Percentiles rank a stretch among this genome's conserved stretches.
Conservation (phyloP, 208 protist genomes). For the Crithidia thermophila region DNA sequence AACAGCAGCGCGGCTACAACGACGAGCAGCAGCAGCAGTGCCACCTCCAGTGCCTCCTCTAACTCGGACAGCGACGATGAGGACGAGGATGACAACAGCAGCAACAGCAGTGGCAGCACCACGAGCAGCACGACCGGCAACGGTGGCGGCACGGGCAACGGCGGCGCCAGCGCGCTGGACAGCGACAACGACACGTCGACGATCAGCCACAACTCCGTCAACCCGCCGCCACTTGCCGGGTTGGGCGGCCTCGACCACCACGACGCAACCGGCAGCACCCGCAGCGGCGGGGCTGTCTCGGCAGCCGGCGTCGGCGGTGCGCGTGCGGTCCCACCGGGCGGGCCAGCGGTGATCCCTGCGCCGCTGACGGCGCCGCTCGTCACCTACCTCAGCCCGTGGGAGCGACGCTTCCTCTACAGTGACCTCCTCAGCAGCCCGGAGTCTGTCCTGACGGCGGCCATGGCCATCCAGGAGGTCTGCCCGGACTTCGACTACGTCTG, state of each 20-base stretch:
- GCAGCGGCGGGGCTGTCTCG: neutral
- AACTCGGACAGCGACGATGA: neutral
- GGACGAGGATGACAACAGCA: neutral
- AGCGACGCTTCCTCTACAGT: conserved; percentile 65
- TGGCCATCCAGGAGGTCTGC: conserved; percentile 33
- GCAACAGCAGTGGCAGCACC: conserved; percentile 6
- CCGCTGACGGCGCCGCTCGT: conserved; percentile 64
- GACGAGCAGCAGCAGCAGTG: conserved; percentile 1
- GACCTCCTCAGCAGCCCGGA: conserved; percentile 51
- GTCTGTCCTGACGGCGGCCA: conserved; percentile 18
- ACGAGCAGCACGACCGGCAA: too few relatives aligned
- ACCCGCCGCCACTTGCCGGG: neutral
- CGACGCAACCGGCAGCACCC: neutral
- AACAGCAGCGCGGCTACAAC: neutral
- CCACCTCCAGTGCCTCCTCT: conserved; percentile 10
- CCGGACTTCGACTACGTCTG: conserved; percentile 58
- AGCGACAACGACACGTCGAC: conserved; percentile 12
- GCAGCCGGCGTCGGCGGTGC: neutral
- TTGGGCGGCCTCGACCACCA: neutral
- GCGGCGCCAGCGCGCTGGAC: too few relatives aligned
- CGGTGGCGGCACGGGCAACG: too few relatives aligned
- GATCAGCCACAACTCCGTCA: conserved; percentile 15
- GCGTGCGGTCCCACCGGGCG: neutral
- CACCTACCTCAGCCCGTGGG: conserved; percentile 56
- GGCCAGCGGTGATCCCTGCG: conserved; percentile 39